Conservation (phyloP, 129 eudicot species). For the Tagetes erecta region DNA sequence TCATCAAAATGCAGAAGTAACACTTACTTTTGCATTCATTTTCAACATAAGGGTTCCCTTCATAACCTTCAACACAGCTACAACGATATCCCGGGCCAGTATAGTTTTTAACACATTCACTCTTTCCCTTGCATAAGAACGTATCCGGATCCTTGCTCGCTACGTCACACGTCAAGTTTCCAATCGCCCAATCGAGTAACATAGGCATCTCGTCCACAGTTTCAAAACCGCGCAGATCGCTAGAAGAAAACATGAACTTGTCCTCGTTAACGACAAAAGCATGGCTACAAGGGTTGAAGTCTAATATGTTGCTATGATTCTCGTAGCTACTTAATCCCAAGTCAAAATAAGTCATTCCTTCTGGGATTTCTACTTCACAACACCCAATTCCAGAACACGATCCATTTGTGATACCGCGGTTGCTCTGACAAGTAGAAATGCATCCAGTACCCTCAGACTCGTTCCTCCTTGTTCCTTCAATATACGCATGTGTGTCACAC, state of each 20-base stretch:
- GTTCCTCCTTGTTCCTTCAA: neutral
- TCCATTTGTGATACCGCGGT: neutral
- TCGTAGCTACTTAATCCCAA: neutral
- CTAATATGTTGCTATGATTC: slow-evolving; percentile 10
- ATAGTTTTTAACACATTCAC: slow-evolving; percentile 13
- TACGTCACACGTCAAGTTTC: slow-evolving; percentile 1
- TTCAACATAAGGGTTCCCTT: slow-evolving; percentile 21
- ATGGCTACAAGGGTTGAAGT: slow-evolving; percentile 38
- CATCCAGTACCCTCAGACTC: slow-evolving; percentile 12
- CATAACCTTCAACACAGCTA: slow-evolving; percentile 8
- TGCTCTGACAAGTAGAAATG: neutral
- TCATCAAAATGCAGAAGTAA: neutral
- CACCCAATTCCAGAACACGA: slow-evolving; percentile 42
- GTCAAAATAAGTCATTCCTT: neutral
- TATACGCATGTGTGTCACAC: slow-evolving; percentile 16
- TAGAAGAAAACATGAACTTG: slow-evolving; percentile 16
- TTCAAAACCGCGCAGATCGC: neutral
- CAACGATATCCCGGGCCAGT: slow-evolving; percentile 36
- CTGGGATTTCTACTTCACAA: slow-evolving; percentile 30
- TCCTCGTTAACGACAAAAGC: slow-evolving; percentile 25
- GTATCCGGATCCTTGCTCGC: neutral
- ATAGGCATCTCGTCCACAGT: slow-evolving; percentile 5
- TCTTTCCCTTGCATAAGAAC: slow-evolving; percentile 24
- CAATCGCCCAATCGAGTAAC: slow-evolving; percentile 43
- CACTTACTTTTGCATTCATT: slow-evolving; percentile 19